These are phyloP conservation scores for Salicornia ramosissima DNA, from an alignment of 148 eudicot genomes.

Conservation along the genomic window DNA sequence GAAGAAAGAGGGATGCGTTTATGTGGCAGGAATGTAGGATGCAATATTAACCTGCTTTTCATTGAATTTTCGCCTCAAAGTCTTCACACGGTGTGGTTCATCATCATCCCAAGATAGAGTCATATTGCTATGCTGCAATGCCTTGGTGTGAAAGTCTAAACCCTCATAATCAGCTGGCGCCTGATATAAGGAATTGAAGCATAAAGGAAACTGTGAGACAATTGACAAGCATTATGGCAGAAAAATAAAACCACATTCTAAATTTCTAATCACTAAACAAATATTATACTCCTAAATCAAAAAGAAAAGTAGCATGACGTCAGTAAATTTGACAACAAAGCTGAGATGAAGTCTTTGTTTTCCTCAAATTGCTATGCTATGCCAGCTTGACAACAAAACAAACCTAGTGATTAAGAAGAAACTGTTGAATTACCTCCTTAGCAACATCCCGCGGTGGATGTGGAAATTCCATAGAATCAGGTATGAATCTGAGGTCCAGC, in stretches of 20 bases:
- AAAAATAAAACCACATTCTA: background rate
- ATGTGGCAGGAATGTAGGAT: too few species aligned
- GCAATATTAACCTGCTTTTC: conserved; percentile 52
- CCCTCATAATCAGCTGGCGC: conserved; percentile 73
- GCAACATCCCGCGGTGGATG: conserved; percentile 87
- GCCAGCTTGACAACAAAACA: too few species aligned
- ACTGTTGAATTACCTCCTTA: conserved; percentile 56
- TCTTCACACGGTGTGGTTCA: conserved; percentile 77
- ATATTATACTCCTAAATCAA: too few species aligned
- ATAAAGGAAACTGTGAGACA: background rate
- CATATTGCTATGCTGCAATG: conserved; percentile 76
- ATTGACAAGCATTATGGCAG: background rate
- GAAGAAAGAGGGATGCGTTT: too few species aligned
- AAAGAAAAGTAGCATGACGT: background rate
- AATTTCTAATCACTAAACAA: background rate
- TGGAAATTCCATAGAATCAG: conserved; percentile 83
- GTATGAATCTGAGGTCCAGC: conserved; percentile 90
- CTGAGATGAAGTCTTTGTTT: background rate
- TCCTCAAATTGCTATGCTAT: background rate
- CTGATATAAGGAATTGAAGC: conserved; percentile 28
- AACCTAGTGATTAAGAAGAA: background rate
- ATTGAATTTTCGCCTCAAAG: conserved; percentile 60
- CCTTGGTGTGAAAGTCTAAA: conserved; percentile 71
- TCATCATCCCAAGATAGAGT: conserved; percentile 90
- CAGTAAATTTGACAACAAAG: background rate